A percentile compares a stretch with the other conserved stretches of the same genome.
Evolutionary conservation across 1,139 yeast species (phyloP).

Genomic region (Taphrina wiesneri): DNA sequence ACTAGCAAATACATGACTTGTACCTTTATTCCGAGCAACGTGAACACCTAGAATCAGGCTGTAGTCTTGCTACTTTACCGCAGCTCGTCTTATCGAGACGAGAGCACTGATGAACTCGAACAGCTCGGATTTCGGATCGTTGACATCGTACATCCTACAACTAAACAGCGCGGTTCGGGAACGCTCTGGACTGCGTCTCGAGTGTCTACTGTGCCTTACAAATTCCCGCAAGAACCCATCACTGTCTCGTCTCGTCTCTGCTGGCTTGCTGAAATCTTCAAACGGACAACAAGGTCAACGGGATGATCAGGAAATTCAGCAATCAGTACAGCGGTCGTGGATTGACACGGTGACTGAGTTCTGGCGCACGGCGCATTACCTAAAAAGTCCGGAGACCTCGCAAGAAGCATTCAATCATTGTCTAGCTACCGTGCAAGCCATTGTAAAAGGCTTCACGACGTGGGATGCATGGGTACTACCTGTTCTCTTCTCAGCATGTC

Average conservation of each 20-base stretch:
- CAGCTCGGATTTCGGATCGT: conserved; percentile 25
- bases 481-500: conserved; percentile 58
- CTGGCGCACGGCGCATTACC: conserved; percentile 30
- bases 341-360: conserved; percentile 27
- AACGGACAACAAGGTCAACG: neutral
- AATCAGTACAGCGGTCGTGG: conserved; percentile 9
- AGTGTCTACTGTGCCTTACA: conserved; percentile 28
- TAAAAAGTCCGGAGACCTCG: neutral
- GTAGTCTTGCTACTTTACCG: too few relatives aligned
- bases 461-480: conserved; percentile 59
- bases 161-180: conserved; percentile 21
- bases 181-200: conserved; percentile 23
- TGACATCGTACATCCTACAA: conserved; percentile 21
- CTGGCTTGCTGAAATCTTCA: conserved; percentile 3
- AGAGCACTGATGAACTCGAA: conserved; percentile 29
- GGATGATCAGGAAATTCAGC: conserved; percentile 19
- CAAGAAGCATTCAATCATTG: conserved; percentile 18
- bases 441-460: conserved; percentile 16
- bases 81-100: too few relatives aligned
- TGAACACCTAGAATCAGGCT: too few relatives aligned
- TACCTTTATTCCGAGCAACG: too few relatives aligned
- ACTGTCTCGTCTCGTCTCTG: conserved; percentile 1
- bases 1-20: too few relatives aligned
- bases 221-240: conserved; percentile 31
- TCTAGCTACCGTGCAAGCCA: conserved; percentile 19